Conservation (phyloP, 2,329 filamentous ascomycete genomes). For the Colletotrichum incanum region DNA sequence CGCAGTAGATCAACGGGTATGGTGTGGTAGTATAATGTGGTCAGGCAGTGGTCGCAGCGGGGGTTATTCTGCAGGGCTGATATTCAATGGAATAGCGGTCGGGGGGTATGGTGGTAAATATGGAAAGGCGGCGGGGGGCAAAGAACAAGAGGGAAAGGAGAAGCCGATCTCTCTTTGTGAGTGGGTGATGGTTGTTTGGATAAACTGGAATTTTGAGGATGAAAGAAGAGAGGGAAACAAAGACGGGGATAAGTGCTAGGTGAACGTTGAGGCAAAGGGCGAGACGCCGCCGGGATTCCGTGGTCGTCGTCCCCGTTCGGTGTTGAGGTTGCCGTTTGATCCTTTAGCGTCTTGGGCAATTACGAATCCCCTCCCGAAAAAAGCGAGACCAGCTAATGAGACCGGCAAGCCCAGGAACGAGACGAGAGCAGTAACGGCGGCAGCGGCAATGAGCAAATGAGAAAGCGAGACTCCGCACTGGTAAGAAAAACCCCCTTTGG, state of each 20-base stretch:
- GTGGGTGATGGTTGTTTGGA: constrained; percentile 1
- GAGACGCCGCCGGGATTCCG: constrained; percentile 28
- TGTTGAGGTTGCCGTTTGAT: constrained; percentile 40
- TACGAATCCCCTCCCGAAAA: constrained; percentile 43
- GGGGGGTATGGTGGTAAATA: constrained; percentile 10
- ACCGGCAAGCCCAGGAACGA: constrained; percentile 37
- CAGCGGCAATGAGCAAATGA: constrained; percentile 24
- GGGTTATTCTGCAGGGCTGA: constrained; percentile 8
- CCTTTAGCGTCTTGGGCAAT: constrained; percentile 46
- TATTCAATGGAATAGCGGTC: constrained; percentile 27
- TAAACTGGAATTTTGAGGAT: constrained; percentile 22
- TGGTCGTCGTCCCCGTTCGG: constrained; percentile 1
- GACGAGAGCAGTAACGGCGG: constrained; percentile 22
- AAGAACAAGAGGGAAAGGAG: neutral
- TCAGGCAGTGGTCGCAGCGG: constrained; percentile 10
- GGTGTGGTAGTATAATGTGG: neutral
- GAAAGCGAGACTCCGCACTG: constrained; percentile 18
- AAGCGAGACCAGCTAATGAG: constrained; percentile 37
- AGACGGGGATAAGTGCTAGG: constrained; percentile 15
- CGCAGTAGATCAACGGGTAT: constrained; percentile 9
- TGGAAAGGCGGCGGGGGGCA: neutral
- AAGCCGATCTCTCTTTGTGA: constrained; percentile 28
- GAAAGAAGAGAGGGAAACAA: constrained; percentile 14
- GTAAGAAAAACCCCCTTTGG: neutral
- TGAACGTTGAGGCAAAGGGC: constrained; percentile 15